Evolutionary conservation across 78 protist genomes (phyloP).

Genomic region (Corallochytrium limacisporum): DNA sequence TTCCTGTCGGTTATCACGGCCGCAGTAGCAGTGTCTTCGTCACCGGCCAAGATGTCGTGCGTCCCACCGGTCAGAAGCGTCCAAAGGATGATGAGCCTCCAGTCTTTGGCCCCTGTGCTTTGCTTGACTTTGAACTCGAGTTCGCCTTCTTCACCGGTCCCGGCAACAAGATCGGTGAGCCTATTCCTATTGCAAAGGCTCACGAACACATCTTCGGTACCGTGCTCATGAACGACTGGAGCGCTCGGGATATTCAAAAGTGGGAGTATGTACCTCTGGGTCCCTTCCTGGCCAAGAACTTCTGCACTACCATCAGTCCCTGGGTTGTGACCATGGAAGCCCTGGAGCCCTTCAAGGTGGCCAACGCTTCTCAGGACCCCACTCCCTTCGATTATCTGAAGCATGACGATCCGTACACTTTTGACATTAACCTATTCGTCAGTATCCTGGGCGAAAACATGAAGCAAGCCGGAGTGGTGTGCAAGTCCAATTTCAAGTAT

Average conservation of each 20-base stretch:
- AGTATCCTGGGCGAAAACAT: background rate
- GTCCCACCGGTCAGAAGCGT: conserved; percentile 79
- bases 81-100: conserved; percentile 40
- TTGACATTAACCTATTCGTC: conserved; percentile 38
- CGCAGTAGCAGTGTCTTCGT: conserved; percentile 73
- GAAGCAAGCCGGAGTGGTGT: background rate
- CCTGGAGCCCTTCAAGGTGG: conserved; percentile 64
- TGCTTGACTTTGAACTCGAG: conserved; percentile 81
- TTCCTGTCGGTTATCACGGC: conserved; percentile 93
- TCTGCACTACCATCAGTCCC: conserved; percentile 80
- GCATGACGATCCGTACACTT: conserved; percentile 35
- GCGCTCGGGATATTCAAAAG: conserved; percentile 78
- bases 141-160: conserved; percentile 64
- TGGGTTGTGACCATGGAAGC: conserved; percentile 92
- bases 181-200: conserved; percentile 54
- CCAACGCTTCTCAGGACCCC: conserved; percentile 48
- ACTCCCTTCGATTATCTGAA: conserved; percentile 45
- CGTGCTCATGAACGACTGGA: conserved; percentile 84
- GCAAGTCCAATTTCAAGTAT: conserved; percentile 21
- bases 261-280: conserved; percentile 91
- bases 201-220: conserved; percentile 77
- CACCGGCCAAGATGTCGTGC: conserved; percentile 46
- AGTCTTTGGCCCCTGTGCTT: conserved; percentile 19
- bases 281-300: conserved; percentile 82
- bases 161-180: conserved; percentile 61